Evolutionary conservation across 1,284 basidiomycete genomes (phyloP).

Genomic region (Trichosporon asahii): DNA sequence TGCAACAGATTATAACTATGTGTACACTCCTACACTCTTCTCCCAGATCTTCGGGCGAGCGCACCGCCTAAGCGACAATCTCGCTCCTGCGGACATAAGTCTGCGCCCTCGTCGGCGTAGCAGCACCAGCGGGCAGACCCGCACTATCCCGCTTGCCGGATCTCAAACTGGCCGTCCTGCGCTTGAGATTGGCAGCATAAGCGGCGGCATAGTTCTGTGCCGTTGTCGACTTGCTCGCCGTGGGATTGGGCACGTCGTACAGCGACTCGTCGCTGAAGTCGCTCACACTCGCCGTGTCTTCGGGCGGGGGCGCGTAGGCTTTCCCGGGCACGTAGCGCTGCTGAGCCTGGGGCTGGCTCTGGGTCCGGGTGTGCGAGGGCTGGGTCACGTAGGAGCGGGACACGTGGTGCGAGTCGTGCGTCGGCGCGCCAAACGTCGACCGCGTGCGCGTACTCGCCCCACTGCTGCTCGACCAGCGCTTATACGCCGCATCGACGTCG

Average conservation of each 20-base stretch:
- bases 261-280: constrained; percentile 3
- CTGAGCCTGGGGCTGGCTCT: neutral
- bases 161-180: neutral
- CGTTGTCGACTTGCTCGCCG: neutral
- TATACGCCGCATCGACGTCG: neutral
- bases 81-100: neutral
- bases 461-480: neutral
- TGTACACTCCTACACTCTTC: too few relatives aligned
- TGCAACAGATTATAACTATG: too few relatives aligned
- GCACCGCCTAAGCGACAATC: neutral
- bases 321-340: neutral
- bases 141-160: neutral
- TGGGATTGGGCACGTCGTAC: neutral
- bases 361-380: neutral
- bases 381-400: too few relatives aligned
- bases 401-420: neutral
- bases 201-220: constrained; percentile 1
- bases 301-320: neutral
- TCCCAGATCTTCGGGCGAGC: too few relatives aligned
- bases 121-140: neutral
- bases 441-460: neutral
- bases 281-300: neutral
- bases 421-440: neutral
- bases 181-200: neutral
- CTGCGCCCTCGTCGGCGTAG: neutral